Evolutionary conservation across 257 asterid genomes (phyloP).

Genomic region (Solanum ahanhuiri): DNA sequence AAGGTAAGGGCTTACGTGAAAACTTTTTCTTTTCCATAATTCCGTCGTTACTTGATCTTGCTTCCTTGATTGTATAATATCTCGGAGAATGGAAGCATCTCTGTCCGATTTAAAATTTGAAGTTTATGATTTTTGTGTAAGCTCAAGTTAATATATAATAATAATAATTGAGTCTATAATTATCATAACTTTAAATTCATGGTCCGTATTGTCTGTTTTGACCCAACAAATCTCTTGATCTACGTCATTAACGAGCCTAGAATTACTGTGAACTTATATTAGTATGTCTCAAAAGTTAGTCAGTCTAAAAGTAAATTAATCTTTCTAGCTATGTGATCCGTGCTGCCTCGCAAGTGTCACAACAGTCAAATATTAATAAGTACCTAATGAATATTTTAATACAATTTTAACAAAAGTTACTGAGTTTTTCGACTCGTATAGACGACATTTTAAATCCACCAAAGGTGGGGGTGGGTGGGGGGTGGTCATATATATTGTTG

Average conservation of each 20-base stretch:
- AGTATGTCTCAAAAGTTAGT: not conserved
- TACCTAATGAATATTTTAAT: not conserved
- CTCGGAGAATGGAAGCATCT: not conserved
- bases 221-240: accelerated
- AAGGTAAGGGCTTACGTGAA: not conserved
- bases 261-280: not conserved
- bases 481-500: not conserved
- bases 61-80: not conserved
- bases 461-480: not conserved
- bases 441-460: no score
- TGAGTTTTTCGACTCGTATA: not conserved
- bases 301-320: not conserved
- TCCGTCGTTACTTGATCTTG: not conserved
- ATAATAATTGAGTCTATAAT: not conserved
- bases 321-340: not conserved
- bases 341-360: not conserved
- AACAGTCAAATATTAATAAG: not conserved
- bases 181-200: not conserved
- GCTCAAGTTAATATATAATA: not conserved
- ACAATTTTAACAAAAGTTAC: not conserved
- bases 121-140: not conserved
- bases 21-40: not conserved
- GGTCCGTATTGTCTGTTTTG: not conserved
- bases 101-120: not conserved
- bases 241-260: not conserved